Evolutionary conservation across 371 early-diverging fungal genomes (phyloP).

Genomic region (Batrachochytrium dendrobatidis): DNA sequence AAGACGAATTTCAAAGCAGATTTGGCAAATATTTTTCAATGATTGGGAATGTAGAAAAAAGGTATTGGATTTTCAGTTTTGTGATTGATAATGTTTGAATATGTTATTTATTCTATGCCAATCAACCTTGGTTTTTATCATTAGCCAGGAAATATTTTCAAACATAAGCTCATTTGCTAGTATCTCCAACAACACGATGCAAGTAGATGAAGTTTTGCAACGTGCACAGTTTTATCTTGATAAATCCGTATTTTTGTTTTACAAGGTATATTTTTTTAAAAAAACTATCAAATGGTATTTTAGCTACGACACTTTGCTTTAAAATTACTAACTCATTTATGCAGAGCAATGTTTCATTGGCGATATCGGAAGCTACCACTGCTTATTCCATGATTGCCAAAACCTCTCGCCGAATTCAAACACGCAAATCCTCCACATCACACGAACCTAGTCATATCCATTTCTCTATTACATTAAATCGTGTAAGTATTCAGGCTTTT

Average conservation of each 20-base stretch:
- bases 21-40: constrained; percentile 38
- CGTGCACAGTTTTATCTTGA: neutral
- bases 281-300: no score
- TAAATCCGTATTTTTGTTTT: neutral
- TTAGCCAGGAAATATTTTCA: no score
- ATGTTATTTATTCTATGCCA: no score
- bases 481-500: no score
- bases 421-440: no score
- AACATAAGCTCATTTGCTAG: neutral
- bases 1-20: constrained; percentile 27
- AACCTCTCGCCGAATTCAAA: neutral
- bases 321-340: no score
- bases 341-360: neutral
- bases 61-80: constrained; percentile 13
- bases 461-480: no score
- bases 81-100: neutral
- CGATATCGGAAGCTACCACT: neutral
- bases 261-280: neutral
- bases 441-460: no score
- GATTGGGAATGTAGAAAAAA: constrained; percentile 37
- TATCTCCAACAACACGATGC: neutral
- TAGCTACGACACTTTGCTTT: no score
- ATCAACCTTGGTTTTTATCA: no score
- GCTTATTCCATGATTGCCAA: neutral
- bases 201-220: neutral